Evolutionary conservation across 75 land plant genomes (phyloP), one percentile per base, ranked within the genome.

Genomic region (Larix kaempferi): DNA sequence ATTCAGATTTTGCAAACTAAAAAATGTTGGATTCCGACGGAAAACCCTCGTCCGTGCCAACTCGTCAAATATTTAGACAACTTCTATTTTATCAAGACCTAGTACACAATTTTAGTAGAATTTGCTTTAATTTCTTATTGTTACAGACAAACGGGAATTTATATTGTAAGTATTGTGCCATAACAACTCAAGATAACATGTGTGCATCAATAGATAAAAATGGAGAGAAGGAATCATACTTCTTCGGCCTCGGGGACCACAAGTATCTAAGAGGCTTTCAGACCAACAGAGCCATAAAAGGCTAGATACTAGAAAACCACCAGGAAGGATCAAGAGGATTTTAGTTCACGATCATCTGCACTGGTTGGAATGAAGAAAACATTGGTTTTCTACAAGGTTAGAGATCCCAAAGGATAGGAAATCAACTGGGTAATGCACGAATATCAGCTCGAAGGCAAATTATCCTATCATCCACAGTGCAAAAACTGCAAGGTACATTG

Each of bases 391-490:
- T 86, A 86, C 76, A 82, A 76, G 26, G 87, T 85, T 12, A 77
- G 87, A 49, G 85, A 85, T 79, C 87, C 87, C 15, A 83, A 84
- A 29, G 87, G 87, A n/a, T 82, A 83, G 77, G 83, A 83, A 56
- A 86, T 82, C 76, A 83, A 83, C 71, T 86, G 85, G 87, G 82
- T 86, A 78, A 82, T 86, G 87, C 85, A 86, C 54, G 87, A 83
- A 27, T 86, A 86, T 35, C 76, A 81, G 14, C 67, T 83, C 5
- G 81, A 83, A 7, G 62, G 81, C 0, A 83, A 83, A 75, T 75
- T 73, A 56, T 26, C 60, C 14, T 69, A 76, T 55, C 55, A 73
- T 26, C 74, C 55, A 25, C 26, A 49, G 25, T 16, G 55, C 57
- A 81, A 81, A 41, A 33, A 71, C 56, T 27, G 58, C 79, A 81